Evolutionary conservation across 768 basidiomycete species (phyloP), one percentile per base, ranked within the genome.

Genomic region (Nevesoporus exiguus): DNA sequence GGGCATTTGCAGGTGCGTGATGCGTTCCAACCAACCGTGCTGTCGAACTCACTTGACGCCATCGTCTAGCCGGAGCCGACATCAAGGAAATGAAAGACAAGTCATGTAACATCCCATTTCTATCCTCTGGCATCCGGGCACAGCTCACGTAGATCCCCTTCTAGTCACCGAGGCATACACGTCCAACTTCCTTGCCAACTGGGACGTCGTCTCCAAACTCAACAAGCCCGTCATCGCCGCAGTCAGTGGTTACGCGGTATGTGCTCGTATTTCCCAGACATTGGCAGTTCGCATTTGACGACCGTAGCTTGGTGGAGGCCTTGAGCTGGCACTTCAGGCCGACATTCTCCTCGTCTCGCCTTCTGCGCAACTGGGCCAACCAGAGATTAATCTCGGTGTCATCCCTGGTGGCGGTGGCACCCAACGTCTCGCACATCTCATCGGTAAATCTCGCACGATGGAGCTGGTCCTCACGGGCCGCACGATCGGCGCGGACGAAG

Each of bases 11-110:
- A 54, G 93, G 93, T 88, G 63, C 55, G 86, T 60, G 40, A 13
- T 22, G 10, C 33, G 19, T 42, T 39, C 33, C 19, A 25, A 17
- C 17, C 5, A 27, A 45, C 22, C 21, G 34, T 4, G 13, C 45
- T 27, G 19, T 39, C 19, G 39, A 50, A 39, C 43, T 25, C 13
- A 19, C 40, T 56, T 25, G 25, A 52, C 31, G 14, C 22, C 33
- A 33, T 41, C 41, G 17, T 60, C 42, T 51, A 93, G 94, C 94
- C 63, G 94, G 96, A 3, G 96, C 96, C 21, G 96, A 99, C 72
- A 98, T 99, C 74, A 98, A 97, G 75, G 94, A 98, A 74, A 98
- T 98, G 96, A 94, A 93, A 72, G 91, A 95, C 74, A 94, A 94
- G 73, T 76, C 85, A 55, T 97, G 93, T 93, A 64, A 66, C n/a